These are phyloP conservation scores for Solanum raphanifolium DNA, from an alignment of 257 asterid species.

Conservation along the genomic window DNA sequence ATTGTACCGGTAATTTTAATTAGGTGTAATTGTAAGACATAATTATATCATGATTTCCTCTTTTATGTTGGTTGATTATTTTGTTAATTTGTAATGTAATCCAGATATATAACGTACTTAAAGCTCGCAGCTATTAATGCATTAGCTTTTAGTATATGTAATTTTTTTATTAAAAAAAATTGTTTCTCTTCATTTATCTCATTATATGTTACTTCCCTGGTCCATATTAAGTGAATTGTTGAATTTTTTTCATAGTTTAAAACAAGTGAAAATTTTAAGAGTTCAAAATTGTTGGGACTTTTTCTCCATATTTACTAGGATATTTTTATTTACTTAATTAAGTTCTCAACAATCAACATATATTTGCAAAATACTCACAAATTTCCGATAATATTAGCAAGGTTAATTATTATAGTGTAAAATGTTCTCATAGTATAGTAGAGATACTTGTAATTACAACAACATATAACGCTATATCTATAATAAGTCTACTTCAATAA, in stretches of 20 bases:
- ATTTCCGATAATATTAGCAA: not conserved
- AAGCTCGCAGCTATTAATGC: not conserved
- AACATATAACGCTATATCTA: not conserved
- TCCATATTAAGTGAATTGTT: not conserved
- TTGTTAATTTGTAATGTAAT: not conserved
- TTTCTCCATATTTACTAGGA: not conserved
- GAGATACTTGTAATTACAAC: not conserved
- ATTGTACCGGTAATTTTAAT: not conserved
- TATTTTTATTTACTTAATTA: not conserved
- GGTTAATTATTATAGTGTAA: not conserved
- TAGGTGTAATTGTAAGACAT: not conserved
- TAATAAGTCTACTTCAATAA: not conserved
- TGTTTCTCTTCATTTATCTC: not conserved
- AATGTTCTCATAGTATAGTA: not conserved
- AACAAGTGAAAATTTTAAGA: not conserved
- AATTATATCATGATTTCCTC: not conserved
- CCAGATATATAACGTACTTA: not conserved
- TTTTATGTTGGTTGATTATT: not conserved
- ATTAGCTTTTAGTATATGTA: not conserved
- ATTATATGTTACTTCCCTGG: not conserved
- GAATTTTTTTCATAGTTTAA: not conserved
- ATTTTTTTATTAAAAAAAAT: too few relatives aligned
- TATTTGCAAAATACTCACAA: not conserved
- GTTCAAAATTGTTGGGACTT: not conserved
- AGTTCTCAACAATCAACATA: not conserved